Conservation (phyloP, 192 early-diverging fungal species). For the Coemansia sp. region DNA sequence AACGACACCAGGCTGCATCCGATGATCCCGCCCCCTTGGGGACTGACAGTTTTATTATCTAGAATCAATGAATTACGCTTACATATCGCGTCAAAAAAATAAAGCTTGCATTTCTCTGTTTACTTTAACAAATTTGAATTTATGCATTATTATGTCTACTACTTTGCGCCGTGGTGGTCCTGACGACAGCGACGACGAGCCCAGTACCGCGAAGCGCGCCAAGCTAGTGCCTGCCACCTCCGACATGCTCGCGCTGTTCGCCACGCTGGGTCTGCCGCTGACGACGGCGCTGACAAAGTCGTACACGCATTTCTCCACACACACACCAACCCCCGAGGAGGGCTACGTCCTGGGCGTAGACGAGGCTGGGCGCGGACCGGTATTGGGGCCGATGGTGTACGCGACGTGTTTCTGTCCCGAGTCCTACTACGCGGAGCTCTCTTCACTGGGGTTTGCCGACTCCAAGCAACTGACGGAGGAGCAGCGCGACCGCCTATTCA, state of each 20-base stretch:
- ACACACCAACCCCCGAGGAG: not conserved
- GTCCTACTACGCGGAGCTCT: constrained; percentile 63
- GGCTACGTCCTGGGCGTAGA: constrained; percentile 86
- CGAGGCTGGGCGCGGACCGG: constrained; percentile 96
- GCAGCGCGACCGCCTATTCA: constrained; percentile 71
- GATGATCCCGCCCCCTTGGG: too few species aligned
- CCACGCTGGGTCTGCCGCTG: constrained; percentile 25
- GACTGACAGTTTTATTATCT: too few species aligned
- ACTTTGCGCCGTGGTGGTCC: not conserved
- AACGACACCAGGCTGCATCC: too few species aligned
- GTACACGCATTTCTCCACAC: constrained; percentile 42
- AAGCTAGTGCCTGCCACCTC: not conserved
- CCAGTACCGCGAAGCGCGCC: constrained; percentile 7
- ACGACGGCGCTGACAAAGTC: constrained; percentile 25
- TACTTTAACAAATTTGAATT: not conserved
- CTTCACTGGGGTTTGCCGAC: constrained; percentile 83
- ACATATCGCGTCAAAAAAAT: too few species aligned
- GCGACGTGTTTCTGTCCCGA: constrained; percentile 80
- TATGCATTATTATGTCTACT: not conserved
- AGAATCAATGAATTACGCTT: too few species aligned
- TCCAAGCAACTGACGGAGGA: constrained; percentile 90
- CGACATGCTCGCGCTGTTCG: constrained; percentile 2
- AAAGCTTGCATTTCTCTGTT: not conserved
- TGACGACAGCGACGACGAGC: constrained; percentile 4
- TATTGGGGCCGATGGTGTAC: constrained; percentile 98